A percentile compares a stretch with the other conserved stretches of the same genome.
Evolutionary conservation across 345 rosid species (phyloP).

Genomic region (Streptanthus diversifolius): DNA sequence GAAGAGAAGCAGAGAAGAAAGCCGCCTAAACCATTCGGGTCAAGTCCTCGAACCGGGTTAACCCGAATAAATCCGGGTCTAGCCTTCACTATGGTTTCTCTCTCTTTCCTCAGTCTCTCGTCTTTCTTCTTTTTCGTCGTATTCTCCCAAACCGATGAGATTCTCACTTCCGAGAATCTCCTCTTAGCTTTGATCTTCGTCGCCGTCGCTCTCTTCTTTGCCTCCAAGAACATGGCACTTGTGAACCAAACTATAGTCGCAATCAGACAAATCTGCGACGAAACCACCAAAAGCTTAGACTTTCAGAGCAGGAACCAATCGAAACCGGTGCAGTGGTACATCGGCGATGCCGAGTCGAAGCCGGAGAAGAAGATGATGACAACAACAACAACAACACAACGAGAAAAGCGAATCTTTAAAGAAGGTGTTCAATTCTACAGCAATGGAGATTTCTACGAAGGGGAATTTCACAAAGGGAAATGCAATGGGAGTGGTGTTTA

Average conservation of each 20-base stretch:
- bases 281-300: slow-evolving; percentile 38
- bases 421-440: slow-evolving; percentile 91
- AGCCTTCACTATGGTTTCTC: slow-evolving; percentile 54
- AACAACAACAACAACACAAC: neutral
- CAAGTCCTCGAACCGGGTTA: slow-evolving; percentile 48
- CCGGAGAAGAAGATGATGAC: slow-evolving; percentile 8
- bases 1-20: slow-evolving; percentile 43
- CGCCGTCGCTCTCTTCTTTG: slow-evolving; percentile 77
- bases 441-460: slow-evolving; percentile 92
- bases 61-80: slow-evolving; percentile 52
- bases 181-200: slow-evolving; percentile 65
- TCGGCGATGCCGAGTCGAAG: slow-evolving; percentile 41
- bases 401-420: slow-evolving; percentile 38
- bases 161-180: slow-evolving; percentile 72
- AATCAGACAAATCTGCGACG: slow-evolving; percentile 48
- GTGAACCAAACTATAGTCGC: slow-evolving; percentile 42
- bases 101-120: slow-evolving; percentile 45
- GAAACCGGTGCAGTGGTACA: slow-evolving; percentile 76
- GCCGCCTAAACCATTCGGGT: slow-evolving; percentile 41
- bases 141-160: slow-evolving; percentile 55
- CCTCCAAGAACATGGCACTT: slow-evolving; percentile 60
- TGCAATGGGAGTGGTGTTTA: slow-evolving; percentile 93
- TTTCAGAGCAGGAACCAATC: slow-evolving; percentile 33
- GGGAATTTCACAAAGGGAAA: slow-evolving; percentile 79
- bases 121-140: slow-evolving; percentile 55